Base-by-base conservation (phyloP, 345 rosid genomes). In the Capsella bursapastoris region DNA sequence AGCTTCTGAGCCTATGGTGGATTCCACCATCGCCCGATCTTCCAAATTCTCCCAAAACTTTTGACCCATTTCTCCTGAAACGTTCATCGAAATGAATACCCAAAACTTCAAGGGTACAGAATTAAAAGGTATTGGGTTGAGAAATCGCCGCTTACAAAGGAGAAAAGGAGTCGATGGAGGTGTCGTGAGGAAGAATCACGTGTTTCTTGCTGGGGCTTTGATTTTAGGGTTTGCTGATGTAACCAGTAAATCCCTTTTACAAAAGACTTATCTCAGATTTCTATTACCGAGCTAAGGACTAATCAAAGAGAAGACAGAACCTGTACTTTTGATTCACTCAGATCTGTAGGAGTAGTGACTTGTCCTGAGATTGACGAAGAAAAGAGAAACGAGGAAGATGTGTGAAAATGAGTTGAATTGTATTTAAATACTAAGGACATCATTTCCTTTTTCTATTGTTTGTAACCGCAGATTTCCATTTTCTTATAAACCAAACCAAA, bases 1-100 rank as follows among this genome's bases (percentile, higher is more conserved):
- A 51, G 93, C 97, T 78, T 87, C 96, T 8, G 73, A 40, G 48
- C 98, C 96, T 71, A 94, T 57, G 47, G 90, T 73, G 6, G 98
- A 89, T 78, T 91, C 98, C 69, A 90, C 86, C 79, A 84, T 41
- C 40, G 86, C 84, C 63, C 82, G 88, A 68, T 86, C 88, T 66
- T 87, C 97, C 47, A 84, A 92, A 49, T 69, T 84, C 38, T 60
- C 82, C 92, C 92, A 90, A 63, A 89, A 84, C 62, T 86, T 86
- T 61, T 80, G 90, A 55, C 78, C 90, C 97, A 95, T 94, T 51
- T 70, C 73, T 58, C 55, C 53, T 44, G 6, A 12, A 50, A 60
- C 59, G 22, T 48, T 14, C 10, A 57, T 44, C 57, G 76, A 43
- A 63, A 73, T 34, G 5, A 31, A 32, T 16, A 51, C 6, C 1